A percentile compares a stretch with the other conserved stretches of the same genome.
Evolutionary conservation across 306 rosid species (phyloP).

Genomic region (Cucumis hystrix): DNA sequence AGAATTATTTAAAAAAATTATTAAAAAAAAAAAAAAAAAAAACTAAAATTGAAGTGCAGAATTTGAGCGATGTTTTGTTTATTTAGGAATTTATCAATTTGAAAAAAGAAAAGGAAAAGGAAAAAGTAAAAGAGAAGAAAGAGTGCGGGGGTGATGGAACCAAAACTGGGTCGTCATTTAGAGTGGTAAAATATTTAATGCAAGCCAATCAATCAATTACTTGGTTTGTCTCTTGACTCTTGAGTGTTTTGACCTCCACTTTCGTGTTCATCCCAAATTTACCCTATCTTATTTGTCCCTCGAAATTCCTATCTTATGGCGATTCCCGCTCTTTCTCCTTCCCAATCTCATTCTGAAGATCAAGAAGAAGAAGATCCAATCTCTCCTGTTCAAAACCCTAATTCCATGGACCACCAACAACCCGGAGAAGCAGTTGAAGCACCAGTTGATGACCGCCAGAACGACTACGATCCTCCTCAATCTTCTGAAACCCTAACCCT

Average conservation of each 20-base stretch:
- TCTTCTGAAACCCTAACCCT: slow-evolving; percentile 23
- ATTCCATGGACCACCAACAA: slow-evolving; percentile 8
- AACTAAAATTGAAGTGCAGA: too few relatives aligned
- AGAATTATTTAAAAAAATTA: too few relatives aligned
- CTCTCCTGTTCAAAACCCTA: slow-evolving; percentile 18
- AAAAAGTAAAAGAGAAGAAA: too few relatives aligned
- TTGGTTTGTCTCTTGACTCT: not conserved
- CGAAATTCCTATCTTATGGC: not conserved
- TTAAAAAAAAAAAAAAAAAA: too few relatives aligned
- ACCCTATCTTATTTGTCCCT: not conserved
- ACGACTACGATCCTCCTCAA: slow-evolving; percentile 13
- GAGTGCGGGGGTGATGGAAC: too few relatives aligned
- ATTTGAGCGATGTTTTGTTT: too few relatives aligned
- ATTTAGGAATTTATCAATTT: too few relatives aligned
- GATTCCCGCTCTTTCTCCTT: not conserved
- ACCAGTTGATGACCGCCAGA: not conserved
- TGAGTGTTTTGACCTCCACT: not conserved
- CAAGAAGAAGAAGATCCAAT: not conserved
- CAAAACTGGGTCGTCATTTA: too few relatives aligned
- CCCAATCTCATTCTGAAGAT: not conserved
- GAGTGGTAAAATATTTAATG: too few relatives aligned
- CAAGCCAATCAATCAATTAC: not conserved
- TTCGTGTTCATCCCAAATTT: not conserved
- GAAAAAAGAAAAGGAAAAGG: too few relatives aligned
- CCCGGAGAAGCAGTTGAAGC: not conserved